phyloP scores from a whole-genome alignment of 1,284 basidiomycete genomes.

The Cystobasidium pallidum region DNA sequence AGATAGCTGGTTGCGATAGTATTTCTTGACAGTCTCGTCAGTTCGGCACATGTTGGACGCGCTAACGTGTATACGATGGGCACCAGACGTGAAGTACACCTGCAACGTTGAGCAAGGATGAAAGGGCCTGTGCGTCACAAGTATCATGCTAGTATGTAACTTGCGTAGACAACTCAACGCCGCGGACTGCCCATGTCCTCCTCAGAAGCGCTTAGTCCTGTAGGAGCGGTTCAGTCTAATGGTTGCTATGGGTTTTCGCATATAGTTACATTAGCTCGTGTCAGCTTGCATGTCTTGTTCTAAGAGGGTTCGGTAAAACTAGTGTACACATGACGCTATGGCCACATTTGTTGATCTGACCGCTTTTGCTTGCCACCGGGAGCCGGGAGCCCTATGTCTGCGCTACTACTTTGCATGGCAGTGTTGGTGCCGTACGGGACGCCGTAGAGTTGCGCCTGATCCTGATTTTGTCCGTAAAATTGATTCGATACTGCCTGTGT shows the following conservation, averaged over 20 bases:
- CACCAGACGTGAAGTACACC: too few species aligned
- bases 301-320: background rate
- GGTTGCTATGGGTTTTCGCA: background rate
- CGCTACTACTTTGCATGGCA: background rate
- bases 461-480: conserved; percentile 6
- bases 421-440: background rate
- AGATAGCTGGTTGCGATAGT: too few species aligned
- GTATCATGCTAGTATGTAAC: too few species aligned
- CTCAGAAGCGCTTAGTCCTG: too few species aligned
- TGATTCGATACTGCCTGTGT: conserved; percentile 15
- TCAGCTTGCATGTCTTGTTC: background rate
- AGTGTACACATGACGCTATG: background rate
- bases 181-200: too few species aligned
- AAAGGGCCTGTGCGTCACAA: too few species aligned
- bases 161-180: too few species aligned
- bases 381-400: background rate
- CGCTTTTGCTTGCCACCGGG: conserved; percentile 27
- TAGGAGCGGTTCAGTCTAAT: too few species aligned
- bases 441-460: background rate
- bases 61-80: too few species aligned
- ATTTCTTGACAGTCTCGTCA: too few species aligned
- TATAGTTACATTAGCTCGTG: conserved; percentile 7
- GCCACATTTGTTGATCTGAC: conserved; percentile 40
- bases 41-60: too few species aligned
- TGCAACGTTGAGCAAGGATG: too few species aligned